These are phyloP conservation scores for Phytophthora palmivora DNA, from an alignment of 352 stramenopile genomes.

Conservation along the genomic window DNA sequence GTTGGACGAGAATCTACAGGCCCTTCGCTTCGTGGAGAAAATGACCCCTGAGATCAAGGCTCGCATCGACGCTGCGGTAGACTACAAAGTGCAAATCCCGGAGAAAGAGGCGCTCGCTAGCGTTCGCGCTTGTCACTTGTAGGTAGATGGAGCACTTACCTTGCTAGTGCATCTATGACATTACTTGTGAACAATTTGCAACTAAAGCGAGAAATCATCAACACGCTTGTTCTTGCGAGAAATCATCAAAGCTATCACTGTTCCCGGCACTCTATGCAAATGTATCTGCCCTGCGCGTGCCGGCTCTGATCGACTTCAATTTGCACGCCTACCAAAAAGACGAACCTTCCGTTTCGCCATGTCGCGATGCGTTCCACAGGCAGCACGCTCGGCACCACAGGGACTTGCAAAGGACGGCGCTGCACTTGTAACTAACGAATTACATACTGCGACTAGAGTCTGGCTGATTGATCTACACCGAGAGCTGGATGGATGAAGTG, in stretches of 20 bases:
- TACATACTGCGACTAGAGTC: slow-evolving; percentile 4
- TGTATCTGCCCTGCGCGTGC: neutral
- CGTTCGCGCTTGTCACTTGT: slow-evolving; percentile 28
- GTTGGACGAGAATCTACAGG: slow-evolving; percentile 60
- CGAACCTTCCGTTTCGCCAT: neutral
- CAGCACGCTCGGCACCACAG: neutral
- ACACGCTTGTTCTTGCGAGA: neutral
- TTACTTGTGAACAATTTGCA: too few species aligned
- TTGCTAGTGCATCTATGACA: neutral
- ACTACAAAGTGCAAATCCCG: slow-evolving; percentile 37
- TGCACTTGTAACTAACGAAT: slow-evolving; percentile 8
- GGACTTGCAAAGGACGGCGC: slow-evolving; percentile 1
- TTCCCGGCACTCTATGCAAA: neutral
- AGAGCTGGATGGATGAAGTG: neutral
- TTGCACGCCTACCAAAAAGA: slow-evolving; percentile 11
- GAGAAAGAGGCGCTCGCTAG: slow-evolving; percentile 27
- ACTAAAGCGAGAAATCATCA: neutral
- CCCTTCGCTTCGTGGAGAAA: slow-evolving; percentile 49
- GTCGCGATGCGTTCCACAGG: slow-evolving; percentile 1
- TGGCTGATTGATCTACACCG: slow-evolving; percentile 5
- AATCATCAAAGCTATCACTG: too few species aligned
- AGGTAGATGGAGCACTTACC: too few species aligned
- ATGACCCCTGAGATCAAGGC: slow-evolving; percentile 60
- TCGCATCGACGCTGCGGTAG: slow-evolving; percentile 57
- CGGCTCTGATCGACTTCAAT: slow-evolving; percentile 14